Evolutionary conservation across 2,329 filamentous ascomycete genomes (phyloP), one percentile per base, ranked within the genome.

Genomic region (Diplodia intermedia): DNA sequence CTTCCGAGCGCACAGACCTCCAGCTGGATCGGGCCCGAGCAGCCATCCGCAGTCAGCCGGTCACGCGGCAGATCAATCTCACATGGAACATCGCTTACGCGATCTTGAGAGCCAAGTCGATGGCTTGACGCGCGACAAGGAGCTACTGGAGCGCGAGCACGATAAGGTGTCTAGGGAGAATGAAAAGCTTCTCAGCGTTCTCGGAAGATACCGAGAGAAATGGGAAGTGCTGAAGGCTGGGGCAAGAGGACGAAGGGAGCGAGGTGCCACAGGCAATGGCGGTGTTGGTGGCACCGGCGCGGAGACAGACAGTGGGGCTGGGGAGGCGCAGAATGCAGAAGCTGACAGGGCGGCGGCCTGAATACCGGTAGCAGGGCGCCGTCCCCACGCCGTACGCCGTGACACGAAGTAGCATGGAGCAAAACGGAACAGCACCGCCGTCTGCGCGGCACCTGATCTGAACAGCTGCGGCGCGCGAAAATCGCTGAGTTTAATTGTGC

Each of bases 171-270:
- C 79, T 12, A 83, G 82, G 61, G 86, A 89, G 71, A 88, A 89
- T 69, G 85, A 88, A 72, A 89, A 88, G 76, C 76, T 89, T 60
- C 83, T 81, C 66, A 81, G 78, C 50, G 83, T 86, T 7, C 77
- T 90, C 15, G 82, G 78, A 0, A 80, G 84, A 67, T 91, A 91
- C 75, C 77, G 87, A 62, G 86, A 89, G 67, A 85, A 88, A 69
- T 91, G 89, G 88, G 89, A 91, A 77, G 87, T 87, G 72, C 77
- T 92, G 71, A 90, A 91, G 77, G 87, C 88, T 56, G 87, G 87
- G 0, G 89, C 89, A 2, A 66, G 77, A 65, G 77, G 76, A 71
- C 76, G 77, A 18, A 53, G 67, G 20, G 67, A 69, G 31, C 57
- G 69, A 31, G 66, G 66, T 47, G 49, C 55, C 4, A n/a, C 29